phyloP scores from a whole-genome alignment of 2,329 filamentous ascomycete species.

The Thielaviopsis ethacetica region DNA sequence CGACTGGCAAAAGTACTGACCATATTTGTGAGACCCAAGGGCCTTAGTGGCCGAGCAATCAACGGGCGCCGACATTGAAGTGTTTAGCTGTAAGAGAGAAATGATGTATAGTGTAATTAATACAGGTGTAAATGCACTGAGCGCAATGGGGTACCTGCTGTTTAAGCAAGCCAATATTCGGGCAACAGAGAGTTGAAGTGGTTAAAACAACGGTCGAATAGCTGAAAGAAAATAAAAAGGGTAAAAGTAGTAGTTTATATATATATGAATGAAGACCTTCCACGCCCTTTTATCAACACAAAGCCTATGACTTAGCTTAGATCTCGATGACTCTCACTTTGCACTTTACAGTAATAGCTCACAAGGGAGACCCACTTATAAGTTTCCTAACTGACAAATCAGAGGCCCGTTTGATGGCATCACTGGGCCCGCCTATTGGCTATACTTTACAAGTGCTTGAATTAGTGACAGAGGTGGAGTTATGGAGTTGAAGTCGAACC shows the following conservation, averaged over 20 bases:
- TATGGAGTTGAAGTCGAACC: no score
- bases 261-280: not conserved
- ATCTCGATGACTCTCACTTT: not conserved
- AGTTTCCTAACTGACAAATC: slow-evolving; percentile 7
- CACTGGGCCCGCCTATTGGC: slow-evolving; percentile 2
- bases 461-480: not conserved
- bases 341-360: not conserved
- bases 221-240: not conserved
- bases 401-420: slow-evolving; percentile 8
- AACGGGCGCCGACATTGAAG: slow-evolving; percentile 4
- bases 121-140: not conserved
- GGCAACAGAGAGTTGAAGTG: no score
- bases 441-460: not conserved
- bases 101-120: not conserved
- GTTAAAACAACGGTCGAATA: not conserved
- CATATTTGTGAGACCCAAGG: slow-evolving; percentile 12
- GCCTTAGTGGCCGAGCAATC: slow-evolving; percentile 2
- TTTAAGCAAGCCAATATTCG: not conserved
- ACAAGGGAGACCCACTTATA: slow-evolving; percentile 3
- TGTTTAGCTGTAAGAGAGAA: not conserved
- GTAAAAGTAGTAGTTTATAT: not conserved
- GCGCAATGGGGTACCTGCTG: not conserved
- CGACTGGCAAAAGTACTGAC: slow-evolving; percentile 13
- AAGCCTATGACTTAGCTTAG: not conserved
- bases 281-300: not conserved